These are phyloP conservation scores for Apiospora koreana DNA, from an alignment of 2,329 filamentous ascomycete genomes.

Conservation along the genomic window DNA sequence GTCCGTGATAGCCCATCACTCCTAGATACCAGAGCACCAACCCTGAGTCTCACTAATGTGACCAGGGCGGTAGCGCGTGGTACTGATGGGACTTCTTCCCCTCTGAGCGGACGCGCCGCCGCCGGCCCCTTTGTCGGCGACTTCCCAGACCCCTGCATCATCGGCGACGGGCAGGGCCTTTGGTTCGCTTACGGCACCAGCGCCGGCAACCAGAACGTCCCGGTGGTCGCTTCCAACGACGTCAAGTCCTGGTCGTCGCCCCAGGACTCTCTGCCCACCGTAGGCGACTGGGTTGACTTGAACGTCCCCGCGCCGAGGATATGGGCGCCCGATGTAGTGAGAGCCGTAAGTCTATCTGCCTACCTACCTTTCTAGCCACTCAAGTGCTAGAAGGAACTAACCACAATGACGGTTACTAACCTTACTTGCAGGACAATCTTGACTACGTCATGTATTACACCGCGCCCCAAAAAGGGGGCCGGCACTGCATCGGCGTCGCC, in stretches of 20 bases:
- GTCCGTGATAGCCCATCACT: neutral
- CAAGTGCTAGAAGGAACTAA: too few species aligned
- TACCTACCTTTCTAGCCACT: too few species aligned
- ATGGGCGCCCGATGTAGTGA: conserved; percentile 34
- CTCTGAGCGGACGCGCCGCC: conserved; percentile 22
- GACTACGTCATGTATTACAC: conserved; percentile 35
- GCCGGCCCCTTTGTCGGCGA: conserved; percentile 25
- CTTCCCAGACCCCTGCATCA: conserved; percentile 32
- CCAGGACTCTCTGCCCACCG: conserved; percentile 28
- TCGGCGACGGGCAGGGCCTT: conserved; percentile 27
- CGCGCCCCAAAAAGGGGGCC: conserved; percentile 25
- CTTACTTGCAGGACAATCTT: conserved; percentile 26
- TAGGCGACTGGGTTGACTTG: conserved; percentile 29
- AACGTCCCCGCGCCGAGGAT: conserved; percentile 21
- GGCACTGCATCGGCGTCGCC: conserved; percentile 32
- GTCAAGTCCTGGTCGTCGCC: conserved; percentile 28
- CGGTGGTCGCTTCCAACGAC: conserved; percentile 30
- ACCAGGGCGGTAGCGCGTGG: conserved; percentile 19
- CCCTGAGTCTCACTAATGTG: conserved; percentile 27
- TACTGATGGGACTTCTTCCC: conserved; percentile 11
- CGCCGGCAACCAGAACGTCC: conserved; percentile 27
- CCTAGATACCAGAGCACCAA: conserved; percentile 12
- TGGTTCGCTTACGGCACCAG: conserved; percentile 34
- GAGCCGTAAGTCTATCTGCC: conserved; percentile 24
- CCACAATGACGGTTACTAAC: neutral